phyloP scores from a whole-genome alignment of 192 early-diverging fungal genomes.

The Coemansia sp. region DNA sequence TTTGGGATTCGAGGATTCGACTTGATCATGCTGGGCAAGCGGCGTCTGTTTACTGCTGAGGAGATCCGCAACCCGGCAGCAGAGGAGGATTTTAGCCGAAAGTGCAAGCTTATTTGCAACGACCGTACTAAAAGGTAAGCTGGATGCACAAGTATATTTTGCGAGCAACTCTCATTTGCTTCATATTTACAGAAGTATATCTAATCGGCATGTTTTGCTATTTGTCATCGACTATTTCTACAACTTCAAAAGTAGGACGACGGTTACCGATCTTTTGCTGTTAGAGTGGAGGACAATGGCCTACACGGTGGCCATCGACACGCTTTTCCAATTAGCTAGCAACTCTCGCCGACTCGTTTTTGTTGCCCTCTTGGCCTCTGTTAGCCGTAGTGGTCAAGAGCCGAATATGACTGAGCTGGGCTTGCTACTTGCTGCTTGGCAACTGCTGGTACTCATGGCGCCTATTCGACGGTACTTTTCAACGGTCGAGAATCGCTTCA shows the following conservation, averaged over 20 bases:
- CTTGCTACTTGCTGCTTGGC: slow-evolving; percentile 8
- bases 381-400: background rate
- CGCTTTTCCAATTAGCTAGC: background rate
- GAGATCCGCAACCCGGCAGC: background rate
- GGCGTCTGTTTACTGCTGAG: background rate
- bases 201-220: background rate
- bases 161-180: background rate
- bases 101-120: background rate
- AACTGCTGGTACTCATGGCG: slow-evolving; percentile 9
- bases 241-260: background rate
- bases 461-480: slow-evolving; percentile 1
- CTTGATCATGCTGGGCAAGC: background rate
- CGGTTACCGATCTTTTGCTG: background rate
- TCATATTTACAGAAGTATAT: background rate
- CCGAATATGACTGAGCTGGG: background rate
- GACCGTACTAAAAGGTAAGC: background rate
- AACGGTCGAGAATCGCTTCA: background rate
- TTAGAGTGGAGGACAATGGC: background rate
- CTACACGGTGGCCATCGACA: background rate
- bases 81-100: background rate
- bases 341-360: slow-evolving; percentile 12
- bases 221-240: background rate
- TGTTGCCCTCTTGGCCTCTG: background rate
- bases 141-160: no score
- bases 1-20: background rate